Base-by-base conservation (phyloP, 331 rosid species). In the Erythrophleum ivorense region DNA sequence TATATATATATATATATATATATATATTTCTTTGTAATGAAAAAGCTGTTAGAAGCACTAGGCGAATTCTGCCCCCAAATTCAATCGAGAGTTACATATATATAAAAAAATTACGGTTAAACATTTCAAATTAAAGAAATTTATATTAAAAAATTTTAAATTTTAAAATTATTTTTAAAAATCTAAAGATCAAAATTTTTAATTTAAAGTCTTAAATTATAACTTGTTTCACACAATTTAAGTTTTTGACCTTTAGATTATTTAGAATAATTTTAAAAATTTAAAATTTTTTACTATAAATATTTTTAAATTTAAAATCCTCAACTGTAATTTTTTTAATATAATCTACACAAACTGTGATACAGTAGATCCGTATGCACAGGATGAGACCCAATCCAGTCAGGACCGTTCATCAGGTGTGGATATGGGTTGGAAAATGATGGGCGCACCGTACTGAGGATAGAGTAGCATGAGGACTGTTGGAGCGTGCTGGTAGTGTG, bases 371-470 rank as follows among this genome's bases (percentile, higher is more conserved):
- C 34, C 5, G 19, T 14, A 40, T 58, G 71, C 40, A 71, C 31
- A 71, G 31, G 64, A 73, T n/a, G 12, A 59, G 14, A 76, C 6
- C 41, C 58, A 12, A 5, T 21, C 19, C 16, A 81, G 83, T 87
- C 79, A 87, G 41, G 90, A 78, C 72, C 79, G 64, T 81, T 84
- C 83, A 82, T 78, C 63, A 3, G 49, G 9, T 7, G 16, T 70
- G 49, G 89, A 75, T 67, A 89, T 40, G 14, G 65, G 89, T 60
- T 82, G 84, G 82, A 96, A 91, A 33, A 91, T 75, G 82, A 96
- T 75, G 50, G 99, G 99, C 0, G 98, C 99, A 6, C 99, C 99
- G 59, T 96, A 74, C 70, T 96, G 99, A 12, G 99, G 99, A 78
- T 96, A 87, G 29, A 96, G 98, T 21, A 94, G 85, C 98, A 96